Conservation (phyloP, 1,139 yeast species). For the Geotrichum klebahnii region DNA sequence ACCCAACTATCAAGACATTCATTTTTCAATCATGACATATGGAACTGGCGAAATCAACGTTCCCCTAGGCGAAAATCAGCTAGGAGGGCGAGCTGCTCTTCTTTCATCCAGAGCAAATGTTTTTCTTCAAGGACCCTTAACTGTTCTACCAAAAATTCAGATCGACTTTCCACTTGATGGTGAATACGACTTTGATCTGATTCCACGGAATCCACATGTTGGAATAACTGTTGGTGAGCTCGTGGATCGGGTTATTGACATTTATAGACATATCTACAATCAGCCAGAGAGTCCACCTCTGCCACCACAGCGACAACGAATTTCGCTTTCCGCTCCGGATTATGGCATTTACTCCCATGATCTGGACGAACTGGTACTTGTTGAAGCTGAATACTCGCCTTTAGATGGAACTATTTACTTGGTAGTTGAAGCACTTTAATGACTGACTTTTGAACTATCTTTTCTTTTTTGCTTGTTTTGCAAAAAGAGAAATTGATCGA, state of each 20-base stretch:
- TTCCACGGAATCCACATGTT: neutral
- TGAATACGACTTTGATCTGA: conserved; percentile 3
- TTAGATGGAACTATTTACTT: neutral
- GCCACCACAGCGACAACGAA: neutral
- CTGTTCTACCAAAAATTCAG: neutral
- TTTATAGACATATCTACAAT: neutral
- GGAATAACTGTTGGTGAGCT: conserved; percentile 7
- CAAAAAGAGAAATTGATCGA: no score
- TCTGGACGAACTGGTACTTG: conserved; percentile 4
- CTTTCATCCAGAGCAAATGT: neutral
- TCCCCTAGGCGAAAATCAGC: neutral
- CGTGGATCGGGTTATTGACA: conserved; percentile 2
- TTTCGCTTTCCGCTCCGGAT: neutral
- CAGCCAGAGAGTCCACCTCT: neutral
- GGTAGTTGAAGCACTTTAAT: conserved; percentile 2
- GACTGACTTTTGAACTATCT: no score
- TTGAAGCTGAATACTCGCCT: conserved; percentile 7
- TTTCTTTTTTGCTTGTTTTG: no score
- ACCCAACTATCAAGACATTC: neutral
- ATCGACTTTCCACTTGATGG: conserved; percentile 7
- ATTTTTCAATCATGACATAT: neutral
- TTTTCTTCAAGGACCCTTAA: conserved; percentile 2
- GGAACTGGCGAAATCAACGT: conserved; percentile 5
- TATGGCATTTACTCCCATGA: conserved; percentile 6
- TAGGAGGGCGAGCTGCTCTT: neutral